Percentiles rank a stretch among this genome's conserved stretches.
Evolutionary conservation across 768 basidiomycete species (phyloP).

Genomic region (Zangia roseola): DNA sequence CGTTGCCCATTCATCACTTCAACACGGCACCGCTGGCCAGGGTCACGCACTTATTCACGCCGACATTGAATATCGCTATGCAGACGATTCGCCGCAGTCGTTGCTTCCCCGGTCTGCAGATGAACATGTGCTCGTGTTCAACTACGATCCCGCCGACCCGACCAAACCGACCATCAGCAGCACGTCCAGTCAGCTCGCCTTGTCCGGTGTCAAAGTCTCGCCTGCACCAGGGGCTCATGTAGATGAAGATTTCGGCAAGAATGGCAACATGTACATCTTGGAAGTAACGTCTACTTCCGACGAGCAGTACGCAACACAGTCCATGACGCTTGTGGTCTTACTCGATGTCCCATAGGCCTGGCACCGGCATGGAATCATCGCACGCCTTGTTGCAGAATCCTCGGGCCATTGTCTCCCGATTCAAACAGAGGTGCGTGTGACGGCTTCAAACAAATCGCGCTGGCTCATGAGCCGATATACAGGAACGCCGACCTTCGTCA

Average conservation of each 20-base stretch:
- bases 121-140: slow-evolving; percentile 74
- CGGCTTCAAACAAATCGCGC: neutral
- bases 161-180: slow-evolving; percentile 49
- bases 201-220: slow-evolving; percentile 62
- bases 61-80: slow-evolving; percentile 76
- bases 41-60: slow-evolving; percentile 53
- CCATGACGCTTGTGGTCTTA: neutral
- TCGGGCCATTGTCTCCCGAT: slow-evolving; percentile 53
- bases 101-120: slow-evolving; percentile 57
- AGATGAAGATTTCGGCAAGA: slow-evolving; percentile 47
- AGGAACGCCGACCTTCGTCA: slow-evolving; percentile 57
- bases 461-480: slow-evolving; percentile 6
- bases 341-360: slow-evolving; percentile 7
- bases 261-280: slow-evolving; percentile 74
- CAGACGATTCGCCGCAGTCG: slow-evolving; percentile 70
- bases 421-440: slow-evolving; percentile 61
- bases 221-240: slow-evolving; percentile 72
- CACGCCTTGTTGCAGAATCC: slow-evolving; percentile 39
- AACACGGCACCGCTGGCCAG: slow-evolving; percentile 35
- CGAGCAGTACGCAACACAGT: slow-evolving; percentile 37
- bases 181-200: slow-evolving; percentile 44
- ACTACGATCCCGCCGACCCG: slow-evolving; percentile 52
- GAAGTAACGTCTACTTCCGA: slow-evolving; percentile 56
- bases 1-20: slow-evolving; percentile 54
- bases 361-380: slow-evolving; percentile 26